Evolutionary conservation across 495 filamentous ascomycete species (phyloP).

Genomic region (Diplogelasinospora grovesii): DNA sequence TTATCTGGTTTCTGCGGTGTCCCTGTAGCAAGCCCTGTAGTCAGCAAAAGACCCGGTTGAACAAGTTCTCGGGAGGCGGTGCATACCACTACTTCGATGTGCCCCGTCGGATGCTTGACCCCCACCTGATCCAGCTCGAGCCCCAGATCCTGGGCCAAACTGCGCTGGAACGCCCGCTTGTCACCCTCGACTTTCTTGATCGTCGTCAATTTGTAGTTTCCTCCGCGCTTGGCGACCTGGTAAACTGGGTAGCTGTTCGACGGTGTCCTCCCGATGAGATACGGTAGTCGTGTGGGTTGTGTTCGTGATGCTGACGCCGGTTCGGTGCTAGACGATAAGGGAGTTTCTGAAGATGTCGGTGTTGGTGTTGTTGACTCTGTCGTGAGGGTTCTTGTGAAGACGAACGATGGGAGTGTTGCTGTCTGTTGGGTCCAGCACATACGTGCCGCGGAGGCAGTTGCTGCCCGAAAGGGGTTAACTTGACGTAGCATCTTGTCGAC

Average conservation of each 20-base stretch:
- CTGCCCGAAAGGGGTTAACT: background rate
- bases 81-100: constrained; percentile 58
- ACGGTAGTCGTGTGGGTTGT: constrained; percentile 37
- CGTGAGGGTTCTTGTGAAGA: background rate
- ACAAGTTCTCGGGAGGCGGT: background rate
- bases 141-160: constrained; percentile 37
- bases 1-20: constrained; percentile 6
- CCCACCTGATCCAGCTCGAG: constrained; percentile 40
- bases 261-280: constrained; percentile 64
- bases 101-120: constrained; percentile 55
- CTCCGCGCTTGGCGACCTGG: constrained; percentile 62
- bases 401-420: background rate
- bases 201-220: constrained; percentile 66
- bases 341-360: background rate
- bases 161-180: constrained; percentile 42
- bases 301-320: background rate
- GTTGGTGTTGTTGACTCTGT: constrained; percentile 2
- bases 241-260: constrained; percentile 78
- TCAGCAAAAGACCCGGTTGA: too few relatives aligned
- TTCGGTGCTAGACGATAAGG: too few relatives aligned
- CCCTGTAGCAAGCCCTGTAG: too few relatives aligned
- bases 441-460: too few relatives aligned
- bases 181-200: constrained; percentile 77
- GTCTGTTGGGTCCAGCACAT: background rate
- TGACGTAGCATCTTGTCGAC: background rate